Evolutionary conservation across 163 green algal species (phyloP).

Genomic region (Volvox carteri): DNA sequence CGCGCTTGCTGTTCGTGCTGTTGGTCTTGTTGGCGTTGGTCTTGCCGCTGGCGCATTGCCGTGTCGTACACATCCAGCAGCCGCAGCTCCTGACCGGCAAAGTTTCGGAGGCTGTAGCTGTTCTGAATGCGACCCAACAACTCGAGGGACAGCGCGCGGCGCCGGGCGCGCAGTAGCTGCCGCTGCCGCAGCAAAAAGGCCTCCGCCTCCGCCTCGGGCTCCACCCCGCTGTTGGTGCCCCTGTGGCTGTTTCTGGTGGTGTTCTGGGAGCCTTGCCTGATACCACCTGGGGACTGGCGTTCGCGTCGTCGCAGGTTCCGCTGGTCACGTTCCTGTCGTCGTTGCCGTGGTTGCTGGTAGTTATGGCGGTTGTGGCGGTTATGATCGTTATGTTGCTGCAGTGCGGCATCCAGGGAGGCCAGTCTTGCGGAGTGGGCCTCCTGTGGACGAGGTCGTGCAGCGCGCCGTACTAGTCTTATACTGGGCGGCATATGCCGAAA

Average conservation of each 20-base stretch:
- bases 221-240: not conserved
- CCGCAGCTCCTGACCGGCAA: conserved; percentile 5
- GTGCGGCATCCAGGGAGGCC: not conserved
- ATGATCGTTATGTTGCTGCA: too few relatives aligned
- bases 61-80: conserved; percentile 58
- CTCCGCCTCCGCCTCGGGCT: not conserved
- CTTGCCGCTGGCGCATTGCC: not conserved
- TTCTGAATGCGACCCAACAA: conserved; percentile 58
- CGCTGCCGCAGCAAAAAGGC: conserved; percentile 18
- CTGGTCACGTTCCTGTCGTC: not conserved
- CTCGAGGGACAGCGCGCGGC: conserved; percentile 52
- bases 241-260: not conserved
- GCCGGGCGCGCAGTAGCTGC: conserved; percentile 52
- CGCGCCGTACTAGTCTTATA: too few relatives aligned
- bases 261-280: too few relatives aligned
- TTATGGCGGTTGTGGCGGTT: too few relatives aligned
- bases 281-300: too few relatives aligned
- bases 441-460: too few relatives aligned
- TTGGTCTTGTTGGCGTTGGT: not conserved
- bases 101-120: conserved; percentile 53
- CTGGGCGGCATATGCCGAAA: too few relatives aligned
- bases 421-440: conserved; percentile 25
- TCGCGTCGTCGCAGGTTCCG: too few relatives aligned
- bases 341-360: not conserved
- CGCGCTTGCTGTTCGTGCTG: not conserved